phyloP scores from a whole-genome alignment of 2,329 filamentous ascomycete species.

The Sclerotiophoma versabilis region DNA sequence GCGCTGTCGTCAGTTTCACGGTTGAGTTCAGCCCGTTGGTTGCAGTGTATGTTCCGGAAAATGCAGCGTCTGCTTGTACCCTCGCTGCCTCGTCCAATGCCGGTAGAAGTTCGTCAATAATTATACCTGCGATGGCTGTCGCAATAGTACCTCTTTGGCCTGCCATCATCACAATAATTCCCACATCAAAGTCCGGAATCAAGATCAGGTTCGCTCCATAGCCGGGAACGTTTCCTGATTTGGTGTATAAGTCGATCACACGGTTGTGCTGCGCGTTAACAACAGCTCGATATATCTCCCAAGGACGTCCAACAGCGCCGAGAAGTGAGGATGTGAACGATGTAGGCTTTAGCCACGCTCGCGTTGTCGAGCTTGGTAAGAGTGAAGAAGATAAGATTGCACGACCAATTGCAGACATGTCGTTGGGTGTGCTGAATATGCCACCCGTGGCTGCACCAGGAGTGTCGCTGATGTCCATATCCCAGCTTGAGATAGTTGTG shows the following conservation, averaged over 20 bases:
- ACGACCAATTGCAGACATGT: constrained; percentile 49
- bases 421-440: constrained; percentile 45
- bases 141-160: constrained; percentile 22
- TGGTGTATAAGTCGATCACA: constrained; percentile 50
- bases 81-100: constrained; percentile 36
- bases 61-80: constrained; percentile 32
- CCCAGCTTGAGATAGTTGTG: constrained; percentile 4
- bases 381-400: constrained; percentile 51
- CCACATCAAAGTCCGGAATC: constrained; percentile 54
- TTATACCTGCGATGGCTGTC: constrained; percentile 5
- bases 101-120: constrained; percentile 24
- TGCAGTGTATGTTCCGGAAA: constrained; percentile 35
- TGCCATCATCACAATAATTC: constrained; percentile 50
- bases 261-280: constrained; percentile 11
- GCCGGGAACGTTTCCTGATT: constrained; percentile 51
- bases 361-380: constrained; percentile 43
- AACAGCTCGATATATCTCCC: constrained; percentile 48
- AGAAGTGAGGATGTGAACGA: constrained; percentile 46
- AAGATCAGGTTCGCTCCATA: constrained; percentile 52
- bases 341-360: constrained; percentile 53
- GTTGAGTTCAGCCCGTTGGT: constrained; percentile 34
- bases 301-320: constrained; percentile 48
- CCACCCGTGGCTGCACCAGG: constrained; percentile 32
- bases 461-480: constrained; percentile 6
- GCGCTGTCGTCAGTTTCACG: constrained; percentile 31